Percentiles rank a stretch among this genome's conserved stretches.
These are phyloP conservation scores for Tuber aestivum DNA, from an alignment of 495 filamentous ascomycete genomes.

Conservation along the genomic window DNA sequence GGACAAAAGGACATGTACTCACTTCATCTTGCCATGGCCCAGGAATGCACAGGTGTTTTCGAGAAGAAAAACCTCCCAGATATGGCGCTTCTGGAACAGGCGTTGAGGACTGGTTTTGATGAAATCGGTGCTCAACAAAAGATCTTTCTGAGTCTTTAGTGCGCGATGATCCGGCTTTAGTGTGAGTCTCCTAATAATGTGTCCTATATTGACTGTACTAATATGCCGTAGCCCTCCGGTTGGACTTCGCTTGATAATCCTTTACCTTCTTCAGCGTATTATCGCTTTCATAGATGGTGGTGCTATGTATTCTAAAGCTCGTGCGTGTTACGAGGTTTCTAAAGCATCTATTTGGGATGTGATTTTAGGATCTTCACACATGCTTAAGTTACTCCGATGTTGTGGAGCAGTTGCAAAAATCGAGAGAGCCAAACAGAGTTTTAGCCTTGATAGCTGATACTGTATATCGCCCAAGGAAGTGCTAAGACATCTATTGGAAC, in stretches of 20 bases:
- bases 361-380: conserved; percentile 83
- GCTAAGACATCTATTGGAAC: conserved; percentile 80
- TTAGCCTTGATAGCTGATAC: conserved; percentile 78
- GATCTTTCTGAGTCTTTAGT: conserved; percentile 78
- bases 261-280: conserved; percentile 85
- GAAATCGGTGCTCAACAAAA: conserved; percentile 87
- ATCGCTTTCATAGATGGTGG: conserved; percentile 96
- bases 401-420: conserved; percentile 78
- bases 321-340: conserved; percentile 83
- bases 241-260: conserved; percentile 71
- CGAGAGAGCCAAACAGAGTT: conserved; percentile 64
- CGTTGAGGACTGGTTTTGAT: conserved; percentile 82
- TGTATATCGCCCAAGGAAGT: conserved; percentile 69
- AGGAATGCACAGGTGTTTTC: conserved; percentile 92
- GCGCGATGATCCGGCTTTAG: conserved; percentile 60
- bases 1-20: conserved; percentile 93
- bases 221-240: conserved; percentile 53
- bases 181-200: conserved; percentile 16
- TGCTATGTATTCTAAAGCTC: conserved; percentile 82
- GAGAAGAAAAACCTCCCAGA: conserved; percentile 76
- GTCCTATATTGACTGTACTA: conserved; percentile 44
- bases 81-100: conserved; percentile 76
- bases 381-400: conserved; percentile 72
- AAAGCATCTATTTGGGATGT: conserved; percentile 65
- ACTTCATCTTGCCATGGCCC: conserved; percentile 93